These are phyloP conservation scores for Phytophthora pistaciae DNA, from an alignment of 352 stramenopile species.

Conservation along the genomic window DNA sequence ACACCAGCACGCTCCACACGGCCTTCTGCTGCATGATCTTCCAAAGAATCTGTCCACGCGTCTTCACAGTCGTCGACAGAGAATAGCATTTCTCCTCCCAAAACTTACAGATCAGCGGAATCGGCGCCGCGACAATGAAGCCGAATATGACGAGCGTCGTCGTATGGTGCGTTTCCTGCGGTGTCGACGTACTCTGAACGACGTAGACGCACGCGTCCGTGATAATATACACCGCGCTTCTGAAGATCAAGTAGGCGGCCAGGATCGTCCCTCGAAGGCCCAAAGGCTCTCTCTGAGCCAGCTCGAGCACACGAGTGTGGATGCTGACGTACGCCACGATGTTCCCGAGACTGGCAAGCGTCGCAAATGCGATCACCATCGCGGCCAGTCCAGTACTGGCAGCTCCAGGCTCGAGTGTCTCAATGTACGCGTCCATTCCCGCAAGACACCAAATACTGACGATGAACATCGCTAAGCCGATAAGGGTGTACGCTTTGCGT, in stretches of 20 bases:
- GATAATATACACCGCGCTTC: constrained; percentile 27
- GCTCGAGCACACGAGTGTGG: constrained; percentile 50
- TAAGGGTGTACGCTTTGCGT: constrained; percentile 79
- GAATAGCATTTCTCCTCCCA: constrained; percentile 60
- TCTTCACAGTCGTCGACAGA: constrained; percentile 47
- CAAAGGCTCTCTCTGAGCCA: constrained; percentile 53
- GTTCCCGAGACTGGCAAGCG: constrained; percentile 38
- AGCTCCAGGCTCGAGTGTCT: constrained; percentile 15
- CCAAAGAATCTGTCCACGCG: constrained; percentile 50
- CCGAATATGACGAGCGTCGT: constrained; percentile 38
- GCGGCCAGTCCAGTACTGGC: constrained; percentile 22
- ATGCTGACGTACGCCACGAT: constrained; percentile 47
- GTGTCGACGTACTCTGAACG: constrained; percentile 1
- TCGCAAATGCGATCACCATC: constrained; percentile 30
- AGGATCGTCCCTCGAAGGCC: constrained; percentile 43
- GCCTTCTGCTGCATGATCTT: constrained; percentile 66
- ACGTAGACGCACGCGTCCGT: constrained; percentile 18
- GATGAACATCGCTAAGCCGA: constrained; percentile 49
- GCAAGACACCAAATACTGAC: constrained; percentile 42
- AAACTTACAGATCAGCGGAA: constrained; percentile 44
- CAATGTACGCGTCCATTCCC: constrained; percentile 29
- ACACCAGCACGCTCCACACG: constrained; percentile 52
- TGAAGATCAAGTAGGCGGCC: constrained; percentile 52
- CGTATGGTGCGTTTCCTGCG: constrained; percentile 18
- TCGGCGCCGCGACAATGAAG: constrained; percentile 33